phyloP scores from a whole-genome alignment of 78 protist species.

The Dictyostelium capitatum region DNA sequence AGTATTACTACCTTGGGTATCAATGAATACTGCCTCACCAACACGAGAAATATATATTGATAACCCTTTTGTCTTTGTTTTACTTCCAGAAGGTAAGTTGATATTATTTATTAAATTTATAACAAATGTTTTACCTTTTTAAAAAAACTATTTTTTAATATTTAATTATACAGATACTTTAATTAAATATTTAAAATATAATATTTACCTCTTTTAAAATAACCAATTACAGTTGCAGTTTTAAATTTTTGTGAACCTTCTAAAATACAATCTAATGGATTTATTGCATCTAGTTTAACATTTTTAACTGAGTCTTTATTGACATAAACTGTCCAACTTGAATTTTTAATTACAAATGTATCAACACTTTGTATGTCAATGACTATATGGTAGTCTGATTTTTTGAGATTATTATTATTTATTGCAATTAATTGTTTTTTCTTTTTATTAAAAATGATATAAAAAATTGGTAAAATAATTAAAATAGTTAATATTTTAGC shows the following conservation, averaged over 20 bases:
- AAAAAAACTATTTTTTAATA: no score
- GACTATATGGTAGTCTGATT: no score
- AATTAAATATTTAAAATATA: not conserved
- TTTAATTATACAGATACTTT: no score
- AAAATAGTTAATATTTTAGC: no score
- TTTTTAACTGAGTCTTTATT: not conserved
- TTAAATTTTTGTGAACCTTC: not conserved
- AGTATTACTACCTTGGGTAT: not conserved
- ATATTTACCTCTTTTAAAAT: conserved; percentile 18
- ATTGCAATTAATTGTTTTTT: no score
- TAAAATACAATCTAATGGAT: not conserved
- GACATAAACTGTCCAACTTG: not conserved
- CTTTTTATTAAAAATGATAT: no score
- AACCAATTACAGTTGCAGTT: conserved; percentile 1
- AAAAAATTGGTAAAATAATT: no score
- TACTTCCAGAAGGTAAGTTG: conserved; percentile 1
- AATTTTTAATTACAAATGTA: not conserved
- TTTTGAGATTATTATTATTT: no score
- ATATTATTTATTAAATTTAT: not conserved
- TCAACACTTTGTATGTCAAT: conserved; percentile 13
- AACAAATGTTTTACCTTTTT: not conserved
- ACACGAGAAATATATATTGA: not conserved
- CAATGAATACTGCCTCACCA: not conserved
- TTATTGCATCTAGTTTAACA: not conserved
- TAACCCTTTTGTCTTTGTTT: not conserved